These are phyloP conservation scores for Nelumbo lutea DNA, from an alignment of 164 flowering plant genomes.

Conservation along the genomic window DNA sequence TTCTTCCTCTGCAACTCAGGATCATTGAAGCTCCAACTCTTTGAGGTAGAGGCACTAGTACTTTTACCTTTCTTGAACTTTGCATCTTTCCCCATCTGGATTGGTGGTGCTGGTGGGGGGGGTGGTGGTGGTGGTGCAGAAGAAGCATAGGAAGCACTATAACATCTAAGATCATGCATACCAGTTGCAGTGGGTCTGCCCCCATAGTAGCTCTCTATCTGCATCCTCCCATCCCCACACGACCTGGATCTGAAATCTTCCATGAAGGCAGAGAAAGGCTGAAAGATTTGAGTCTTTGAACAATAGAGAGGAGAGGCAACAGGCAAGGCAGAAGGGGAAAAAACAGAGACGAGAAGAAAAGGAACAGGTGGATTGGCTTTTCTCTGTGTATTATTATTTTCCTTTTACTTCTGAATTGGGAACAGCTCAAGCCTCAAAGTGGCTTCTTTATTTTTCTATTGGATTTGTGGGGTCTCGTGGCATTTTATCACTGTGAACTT, in stretches of 20 bases:
- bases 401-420: neutral
- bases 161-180: constrained; percentile 54
- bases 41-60: constrained; percentile 13
- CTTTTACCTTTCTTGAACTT: constrained; percentile 34
- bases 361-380: no score
- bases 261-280: constrained; percentile 21
- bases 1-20: constrained; percentile 50
- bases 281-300: neutral
- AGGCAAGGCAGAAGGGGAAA: neutral
- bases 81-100: constrained; percentile 21
- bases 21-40: constrained; percentile 35
- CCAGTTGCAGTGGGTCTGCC: constrained; percentile 23
- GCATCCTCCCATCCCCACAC: constrained; percentile 38
- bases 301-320: neutral
- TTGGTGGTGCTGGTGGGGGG: neutral
- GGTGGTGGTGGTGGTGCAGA: neutral
- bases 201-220: constrained; percentile 36
- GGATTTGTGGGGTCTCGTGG: neutral
- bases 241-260: constrained; percentile 58
- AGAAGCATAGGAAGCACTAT: constrained; percentile 44
- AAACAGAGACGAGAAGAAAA: neutral
- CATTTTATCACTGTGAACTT: no score
- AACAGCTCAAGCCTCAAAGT: neutral
- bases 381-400: no score
- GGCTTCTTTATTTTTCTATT: neutral